Evolutionary conservation across 2,329 filamentous ascomycete species (phyloP), one percentile per base, ranked within the genome.

Genomic region (Juglanconis oblonga): DNA sequence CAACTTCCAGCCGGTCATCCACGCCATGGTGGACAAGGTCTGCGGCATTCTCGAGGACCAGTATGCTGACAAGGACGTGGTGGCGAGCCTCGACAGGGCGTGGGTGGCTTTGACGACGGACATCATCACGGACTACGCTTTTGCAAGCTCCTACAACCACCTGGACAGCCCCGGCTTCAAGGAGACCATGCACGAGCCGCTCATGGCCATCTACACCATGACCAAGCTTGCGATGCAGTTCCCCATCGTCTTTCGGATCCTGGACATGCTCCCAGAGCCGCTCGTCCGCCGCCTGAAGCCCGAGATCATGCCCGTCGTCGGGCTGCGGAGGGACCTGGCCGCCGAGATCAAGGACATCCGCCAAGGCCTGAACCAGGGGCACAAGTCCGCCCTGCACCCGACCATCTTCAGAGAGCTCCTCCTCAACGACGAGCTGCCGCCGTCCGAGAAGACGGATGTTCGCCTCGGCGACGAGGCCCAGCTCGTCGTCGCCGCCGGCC

Each of bases 381-480:
- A 57, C 47, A 65, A 61, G 40, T 42, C 38, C 38, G n/a, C 38
- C 38, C 10, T 42, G 38, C 5, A 42, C 4, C 5, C 38, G 4
- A 73, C 74, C 9, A 72, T 78, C 49, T 76, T 77, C 48, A 66
- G 71, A 29, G 70, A 73, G 17, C 4, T 76, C 38, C 64, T 75
- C 17, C 66, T 69, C 1, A 71, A 72, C 8, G 67, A 69, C 44
- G 35, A 64, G 10, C 68, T 76, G 2, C 72, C 74, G 1, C 60
- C 66, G 7, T 58, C 64, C 4, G 74, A 77, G 62, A 77, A 76
- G 65, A 67, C 65, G 7, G 65, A 70, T 5, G 63, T 65, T 14
- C 69, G 71, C 3, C 70, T 77, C 9, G 71, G 70, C 7, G 74
- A 76, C 9, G 76, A 78, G 50, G 75, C 73, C 4, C 73, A 76